Base-by-base conservation (phyloP, 208 protist genomes). In the Leishmania arabica region DNA sequence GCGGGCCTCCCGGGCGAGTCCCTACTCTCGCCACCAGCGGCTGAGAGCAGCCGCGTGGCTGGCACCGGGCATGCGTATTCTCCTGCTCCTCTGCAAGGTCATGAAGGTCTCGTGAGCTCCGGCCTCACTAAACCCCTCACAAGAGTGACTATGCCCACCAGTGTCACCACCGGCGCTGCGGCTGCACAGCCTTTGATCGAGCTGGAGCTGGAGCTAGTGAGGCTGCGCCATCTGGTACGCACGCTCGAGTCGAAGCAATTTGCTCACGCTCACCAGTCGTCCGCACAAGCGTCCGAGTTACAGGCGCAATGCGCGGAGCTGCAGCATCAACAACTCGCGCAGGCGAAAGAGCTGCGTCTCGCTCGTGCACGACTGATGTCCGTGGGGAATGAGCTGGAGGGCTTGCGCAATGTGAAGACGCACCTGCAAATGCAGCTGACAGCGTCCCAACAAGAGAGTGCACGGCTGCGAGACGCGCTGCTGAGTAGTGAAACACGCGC, bases 401-500 rank as follows among this genome's bases (percentile, higher is more conserved):
- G 81, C 62, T 74, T 90, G 66, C 79, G 74, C 8, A 42, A 77
- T 58, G 85, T 84, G 74, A 86, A 86, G 62, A 69, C 86, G 64
- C 85, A 84, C 49, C 76, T 92, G 53, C 86, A 84, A 75, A 79
- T 89, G 78, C 85, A 87, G 81, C 27, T 92, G 77, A 73, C 78
- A 0, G 58, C 75, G 49, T 65, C 86, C 31, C 84, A 87, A 34
- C 73, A 81, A 34, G 87, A 90, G 24, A 51, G 69, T 0, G 51
- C 71, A 1, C 72, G 73, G 51, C 37, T 90, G 81, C 84, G 87
- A 9, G 85, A 89, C n/a, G 83, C 81, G 49, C n/a, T 92, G 2
- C 34, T 88, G 27, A 1, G 49, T 0, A 42, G 9, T 51, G 68
- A 51, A n/a, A 17, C 42, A 72, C 2, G 37, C 68, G 37, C 68